Evolutionary conservation across 78 protist species (phyloP), one percentile per base, ranked within the genome.

Genomic region (Cavenderia fasciculata): DNA sequence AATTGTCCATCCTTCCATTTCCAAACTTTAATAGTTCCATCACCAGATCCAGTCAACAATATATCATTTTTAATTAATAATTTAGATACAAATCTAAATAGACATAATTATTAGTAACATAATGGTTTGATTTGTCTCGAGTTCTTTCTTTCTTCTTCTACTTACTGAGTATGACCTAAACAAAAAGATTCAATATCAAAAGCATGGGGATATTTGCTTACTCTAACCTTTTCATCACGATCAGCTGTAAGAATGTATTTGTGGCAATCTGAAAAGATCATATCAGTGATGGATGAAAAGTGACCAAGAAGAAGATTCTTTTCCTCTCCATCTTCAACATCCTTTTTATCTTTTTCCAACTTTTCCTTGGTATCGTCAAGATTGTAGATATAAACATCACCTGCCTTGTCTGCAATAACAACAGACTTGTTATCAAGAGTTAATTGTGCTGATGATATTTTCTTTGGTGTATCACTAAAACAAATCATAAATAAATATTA

Each of bases 141-240:
- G n/a, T n/a, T n/a, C n/a, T n/a, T n/a, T n/a, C n/a, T 27, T 63
- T 5, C 31, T 40, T 2, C 2, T 40, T 41, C 14, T 4, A 74
- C 74, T 44, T 36, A 86, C 85, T 27, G 23, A n/a, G 72, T 62
- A 77, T 86, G 92, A 21, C 90, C 92, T 36, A 92, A 79, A 70
- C 95, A 92, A 56, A 73, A 92, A 18, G 23, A 36, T 25, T 85
- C 65, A 43, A 92, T 92, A 75, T 86, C 87, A 34, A 62, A 76
- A n/a, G 93, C 44, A 77, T 63, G 38, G 68, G 95, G 95, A 33
- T 61, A 92, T 7, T 76, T 46, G 21, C 78, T 59, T 34, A 92
- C 90, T 71, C 95, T 78, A 59, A 92, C 36, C 66, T 92, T 92
- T 59, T 86, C 95, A 41, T 92, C 95, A 29, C 93, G 63, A 51